Evolutionary conservation across 345 rosid species (phyloP).

Genomic region (Acer saccharum): DNA sequence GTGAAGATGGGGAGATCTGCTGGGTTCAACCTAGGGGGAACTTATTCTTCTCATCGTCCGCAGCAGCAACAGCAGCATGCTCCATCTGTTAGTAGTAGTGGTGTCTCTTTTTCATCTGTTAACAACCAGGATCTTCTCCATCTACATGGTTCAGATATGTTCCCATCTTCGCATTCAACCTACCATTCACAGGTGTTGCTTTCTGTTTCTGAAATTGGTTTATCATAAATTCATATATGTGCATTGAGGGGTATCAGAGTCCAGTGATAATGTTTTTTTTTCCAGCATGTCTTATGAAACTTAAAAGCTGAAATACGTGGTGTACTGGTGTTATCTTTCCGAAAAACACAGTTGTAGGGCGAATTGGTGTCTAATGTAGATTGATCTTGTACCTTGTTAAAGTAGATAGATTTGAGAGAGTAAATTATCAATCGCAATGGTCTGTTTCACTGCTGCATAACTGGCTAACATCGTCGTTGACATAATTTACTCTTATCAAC

Average conservation of each 20-base stretch:
- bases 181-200: constrained; percentile 85
- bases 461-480: not conserved
- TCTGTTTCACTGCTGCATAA: not conserved
- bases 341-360: not conserved
- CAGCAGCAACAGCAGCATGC: constrained; percentile 89
- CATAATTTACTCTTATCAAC: not conserved
- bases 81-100: constrained; percentile 72
- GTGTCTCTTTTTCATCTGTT: constrained; percentile 60
- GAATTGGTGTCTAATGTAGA: not conserved
- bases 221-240: not conserved
- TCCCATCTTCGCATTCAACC: constrained; percentile 71
- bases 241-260: not conserved
- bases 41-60: constrained; percentile 84
- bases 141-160: constrained; percentile 75
- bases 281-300: not conserved
- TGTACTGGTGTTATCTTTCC: not conserved
- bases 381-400: not conserved
- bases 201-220: constrained; percentile 30
- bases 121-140: constrained; percentile 76
- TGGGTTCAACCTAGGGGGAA: constrained; percentile 84
- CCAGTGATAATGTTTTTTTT: not conserved
- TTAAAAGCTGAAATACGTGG: constrained; percentile 1
- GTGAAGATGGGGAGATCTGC: constrained; percentile 88
- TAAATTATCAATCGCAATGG: not conserved
- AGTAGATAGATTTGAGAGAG: not conserved